Conservation (phyloP, 192 early-diverging fungal genomes). For the Kickxella alabastrina region DNA sequence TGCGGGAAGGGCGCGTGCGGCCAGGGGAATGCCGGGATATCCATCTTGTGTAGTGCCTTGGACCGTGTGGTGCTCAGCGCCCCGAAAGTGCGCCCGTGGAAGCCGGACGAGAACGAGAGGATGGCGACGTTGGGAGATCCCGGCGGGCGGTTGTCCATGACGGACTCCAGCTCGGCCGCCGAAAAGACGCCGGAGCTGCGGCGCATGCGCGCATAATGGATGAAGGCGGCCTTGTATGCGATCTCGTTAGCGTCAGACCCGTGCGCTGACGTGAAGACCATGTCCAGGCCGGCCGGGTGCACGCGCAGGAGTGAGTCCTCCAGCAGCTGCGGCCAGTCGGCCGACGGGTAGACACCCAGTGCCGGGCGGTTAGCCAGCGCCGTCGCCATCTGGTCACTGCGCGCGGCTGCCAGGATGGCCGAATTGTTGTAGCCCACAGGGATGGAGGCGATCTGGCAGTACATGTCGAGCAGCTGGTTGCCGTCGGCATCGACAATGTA, state of each 20-base stretch:
- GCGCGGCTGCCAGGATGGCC: constrained; percentile 52
- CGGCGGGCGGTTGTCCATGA: constrained; percentile 64
- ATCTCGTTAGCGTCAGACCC: constrained; percentile 74
- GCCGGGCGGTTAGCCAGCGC: constrained; percentile 66
- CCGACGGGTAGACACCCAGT: constrained; percentile 61
- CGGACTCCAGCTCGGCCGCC: constrained; percentile 47
- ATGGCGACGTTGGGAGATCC: constrained; percentile 65
- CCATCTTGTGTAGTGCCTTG: constrained; percentile 71
- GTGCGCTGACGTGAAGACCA: constrained; percentile 69
- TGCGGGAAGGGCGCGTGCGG: constrained; percentile 61
- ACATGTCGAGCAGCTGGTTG: constrained; percentile 65
- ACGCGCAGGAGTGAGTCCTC: constrained; percentile 65
- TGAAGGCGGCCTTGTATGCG: constrained; percentile 72
- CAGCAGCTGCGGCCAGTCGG: constrained; percentile 58
- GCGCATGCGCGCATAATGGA: constrained; percentile 56
- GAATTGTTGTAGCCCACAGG: constrained; percentile 72
- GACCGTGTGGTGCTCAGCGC: constrained; percentile 63
- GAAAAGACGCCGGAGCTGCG: constrained; percentile 41
- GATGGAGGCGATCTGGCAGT: constrained; percentile 70
- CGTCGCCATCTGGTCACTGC: constrained; percentile 56
- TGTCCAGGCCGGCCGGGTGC: constrained; percentile 60
- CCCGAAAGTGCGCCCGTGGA: constrained; percentile 71
- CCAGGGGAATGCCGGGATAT: constrained; percentile 71
- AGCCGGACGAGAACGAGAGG: constrained; percentile 60
- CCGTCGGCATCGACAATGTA: constrained; percentile 73